These are phyloP conservation scores for Penicillium palitans DNA, from an alignment of 2,329 filamentous ascomycete species.

Conservation along the genomic window DNA sequence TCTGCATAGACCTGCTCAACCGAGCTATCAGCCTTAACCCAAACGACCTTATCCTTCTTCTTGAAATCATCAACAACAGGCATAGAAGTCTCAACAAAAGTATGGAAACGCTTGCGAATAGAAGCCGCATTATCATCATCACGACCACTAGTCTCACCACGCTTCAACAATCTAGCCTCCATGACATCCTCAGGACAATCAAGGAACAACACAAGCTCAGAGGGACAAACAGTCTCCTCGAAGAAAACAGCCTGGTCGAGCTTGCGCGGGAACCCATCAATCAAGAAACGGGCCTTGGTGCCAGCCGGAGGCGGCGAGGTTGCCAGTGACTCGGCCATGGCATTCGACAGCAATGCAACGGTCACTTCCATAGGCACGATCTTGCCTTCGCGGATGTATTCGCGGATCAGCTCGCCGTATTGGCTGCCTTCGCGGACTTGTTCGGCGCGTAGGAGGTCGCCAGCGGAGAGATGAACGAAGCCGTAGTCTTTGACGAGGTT, in stretches of 20 bases:
- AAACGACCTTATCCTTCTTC: conserved; percentile 73
- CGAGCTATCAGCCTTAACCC: conserved; percentile 68
- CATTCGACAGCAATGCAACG: conserved; percentile 87
- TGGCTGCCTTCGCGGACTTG: conserved; percentile 82
- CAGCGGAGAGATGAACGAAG: conserved; percentile 91
- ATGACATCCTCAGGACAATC: conserved; percentile 90
- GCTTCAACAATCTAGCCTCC: conserved; percentile 77
- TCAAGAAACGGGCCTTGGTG: conserved; percentile 68
- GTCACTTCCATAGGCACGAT: conserved; percentile 99
- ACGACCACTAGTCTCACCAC: conserved; percentile 88
- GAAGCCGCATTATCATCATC: conserved; percentile 92
- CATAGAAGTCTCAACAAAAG: conserved; percentile 95
- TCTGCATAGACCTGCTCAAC: conserved; percentile 65
- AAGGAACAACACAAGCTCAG: conserved; percentile 86
- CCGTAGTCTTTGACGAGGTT: conserved; percentile 83
- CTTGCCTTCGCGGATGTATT: conserved; percentile 88
- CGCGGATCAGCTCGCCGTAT: conserved; percentile 89
- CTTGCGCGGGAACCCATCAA: conserved; percentile 88
- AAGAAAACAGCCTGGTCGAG: conserved; percentile 96
- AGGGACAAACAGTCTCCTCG: conserved; percentile 82
- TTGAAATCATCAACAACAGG: conserved; percentile 88
- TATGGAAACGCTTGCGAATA: conserved; percentile 94
- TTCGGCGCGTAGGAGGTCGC: conserved; percentile 90
- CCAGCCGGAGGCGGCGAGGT: conserved; percentile 38
- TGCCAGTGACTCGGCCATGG: conserved; percentile 72